Percentiles rank a stretch among this genome's conserved stretches.
phyloP scores from a whole-genome alignment of 441 rosid species.

The Lepidium campestre region DNA sequence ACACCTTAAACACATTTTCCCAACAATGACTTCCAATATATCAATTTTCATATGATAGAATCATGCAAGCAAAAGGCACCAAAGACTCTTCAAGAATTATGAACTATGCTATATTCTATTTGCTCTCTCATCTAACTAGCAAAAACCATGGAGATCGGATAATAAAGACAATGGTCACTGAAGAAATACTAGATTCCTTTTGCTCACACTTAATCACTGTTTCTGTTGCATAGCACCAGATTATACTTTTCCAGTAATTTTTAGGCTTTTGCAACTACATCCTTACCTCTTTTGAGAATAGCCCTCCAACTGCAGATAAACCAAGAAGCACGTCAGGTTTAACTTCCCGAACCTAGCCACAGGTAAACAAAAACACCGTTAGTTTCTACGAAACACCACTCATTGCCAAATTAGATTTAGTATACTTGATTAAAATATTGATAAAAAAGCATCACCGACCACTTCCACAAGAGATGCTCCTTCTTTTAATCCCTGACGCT shows the following conservation, averaged over 20 bases:
- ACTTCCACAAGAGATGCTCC: slow-evolving; percentile 93
- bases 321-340: slow-evolving; percentile 99
- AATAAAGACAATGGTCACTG: neutral
- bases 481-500: slow-evolving; percentile 87
- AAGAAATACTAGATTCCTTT: neutral
- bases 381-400: neutral
- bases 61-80: slow-evolving; percentile 12
- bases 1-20: slow-evolving; percentile 50
- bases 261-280: slow-evolving; percentile 10
- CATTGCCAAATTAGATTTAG: slow-evolving; percentile 7
- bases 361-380: slow-evolving; percentile 7
- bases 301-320: slow-evolving; percentile 97
- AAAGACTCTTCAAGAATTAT: neutral
- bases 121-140: slow-evolving; percentile 9
- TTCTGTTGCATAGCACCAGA: slow-evolving; percentile 1
- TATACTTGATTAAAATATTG: neutral
- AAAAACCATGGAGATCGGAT: neutral
- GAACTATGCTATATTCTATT: slow-evolving; percentile 6
- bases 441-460: slow-evolving; percentile 48
- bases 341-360: slow-evolving; percentile 78
- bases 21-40: neutral
- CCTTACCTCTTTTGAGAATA: slow-evolving; percentile 91
- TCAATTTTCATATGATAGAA: neutral
- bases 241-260: neutral
- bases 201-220: neutral